Base-by-base conservation (phyloP, 345 rosid species). In the Salix exigua region DNA sequence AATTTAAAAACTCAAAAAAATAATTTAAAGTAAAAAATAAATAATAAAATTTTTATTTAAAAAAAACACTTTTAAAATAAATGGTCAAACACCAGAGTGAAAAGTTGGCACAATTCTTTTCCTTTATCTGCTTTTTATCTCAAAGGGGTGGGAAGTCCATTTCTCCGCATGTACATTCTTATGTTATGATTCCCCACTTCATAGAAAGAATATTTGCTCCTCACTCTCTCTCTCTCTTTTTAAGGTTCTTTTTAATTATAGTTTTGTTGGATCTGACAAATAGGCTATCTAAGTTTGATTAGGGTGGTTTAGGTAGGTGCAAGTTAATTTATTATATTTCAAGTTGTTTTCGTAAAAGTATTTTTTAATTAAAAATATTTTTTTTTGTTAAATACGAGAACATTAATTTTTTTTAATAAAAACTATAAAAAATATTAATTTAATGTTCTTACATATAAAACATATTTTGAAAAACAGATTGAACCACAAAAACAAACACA, bases 181-280 rank as follows among this genome's bases (percentile, higher is more conserved):
- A 31, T 4, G 33, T 17, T 31, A 25, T 70, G 60, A 60, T 77
- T 77, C 55, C 50, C 65, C 70, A 75, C 73, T 66, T 80, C 70
- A 42, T 66, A 19, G 31, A 2, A 75, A 10, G 14, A 23, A 25
- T 28, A 50, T 8, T 51, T 51, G 19, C 1, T 28, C 17, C 14
- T 51, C 17, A 9, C 9, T 19, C 19, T 30, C 5, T 16, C 14
- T 69, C 25, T 14, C 2, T 26, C 1, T 33, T 61, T 16, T 4
- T 2, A 23, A 2, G 1, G 21, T 68, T 26, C 2, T 5, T 40
- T 38, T 23, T 8, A 6, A 4, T 40, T 18, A 2, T 33, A 6
- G 14, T 31, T 10, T 35, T 71, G 30, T 55, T 21, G 6, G 35
- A 33, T 71, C 19, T 50, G 35, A 6, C 71, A 42, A 42, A 42